Evolutionary conservation across 176 grass and related monocot species (phyloP).

Genomic region (Dactylis glomerata): DNA sequence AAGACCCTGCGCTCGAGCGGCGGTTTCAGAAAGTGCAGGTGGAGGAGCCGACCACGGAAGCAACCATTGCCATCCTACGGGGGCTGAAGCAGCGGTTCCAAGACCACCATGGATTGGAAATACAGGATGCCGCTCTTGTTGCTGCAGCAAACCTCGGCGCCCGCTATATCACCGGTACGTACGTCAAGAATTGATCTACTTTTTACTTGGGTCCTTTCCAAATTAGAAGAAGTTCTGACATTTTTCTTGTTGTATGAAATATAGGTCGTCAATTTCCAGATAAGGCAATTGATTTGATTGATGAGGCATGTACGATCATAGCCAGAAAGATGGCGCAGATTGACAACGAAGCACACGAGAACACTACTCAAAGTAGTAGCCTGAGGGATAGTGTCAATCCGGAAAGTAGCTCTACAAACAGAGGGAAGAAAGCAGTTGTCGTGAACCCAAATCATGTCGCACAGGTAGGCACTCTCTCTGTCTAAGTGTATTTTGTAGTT

Average conservation of each 20-base stretch:
- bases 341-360: neutral
- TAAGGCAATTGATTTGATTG: neutral
- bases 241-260: neutral
- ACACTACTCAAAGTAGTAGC: neutral
- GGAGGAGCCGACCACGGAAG: too few species aligned
- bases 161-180: constrained; percentile 8
- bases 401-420: neutral
- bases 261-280: neutral
- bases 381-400: neutral
- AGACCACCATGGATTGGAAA: neutral
- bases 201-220: neutral
- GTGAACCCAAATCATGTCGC: neutral
- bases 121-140: neutral
- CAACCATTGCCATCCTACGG: neutral
- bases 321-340: neutral
- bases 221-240: too few species aligned
- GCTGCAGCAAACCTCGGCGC: neutral
- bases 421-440: neutral
- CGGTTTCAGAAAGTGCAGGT: too few species aligned
- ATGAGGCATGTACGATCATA: neutral
- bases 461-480: neutral
- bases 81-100: neutral
- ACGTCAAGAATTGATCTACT: neutral
- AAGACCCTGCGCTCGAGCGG: too few species aligned
- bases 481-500: neutral